A percentile compares a stretch with the other conserved stretches of the same genome.
Conservation (phyloP, 495 filamentous ascomycete genomes). For the Collariella sp. region DNA sequence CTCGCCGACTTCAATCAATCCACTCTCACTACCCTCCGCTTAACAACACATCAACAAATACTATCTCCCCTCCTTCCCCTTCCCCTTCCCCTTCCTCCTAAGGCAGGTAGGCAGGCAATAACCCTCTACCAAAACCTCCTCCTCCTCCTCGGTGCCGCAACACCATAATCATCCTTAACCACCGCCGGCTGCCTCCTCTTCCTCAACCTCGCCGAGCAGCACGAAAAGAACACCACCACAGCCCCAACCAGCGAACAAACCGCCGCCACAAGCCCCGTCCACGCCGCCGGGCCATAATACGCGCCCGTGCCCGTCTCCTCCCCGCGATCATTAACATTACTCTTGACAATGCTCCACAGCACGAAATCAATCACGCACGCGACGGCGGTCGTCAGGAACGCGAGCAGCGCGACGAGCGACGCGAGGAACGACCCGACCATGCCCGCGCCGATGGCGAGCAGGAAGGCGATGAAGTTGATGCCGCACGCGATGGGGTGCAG, state of each 20-base stretch:
- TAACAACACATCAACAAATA: neutral
- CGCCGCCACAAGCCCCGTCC: conserved; percentile 44
- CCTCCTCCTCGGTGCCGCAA: conserved; percentile 3
- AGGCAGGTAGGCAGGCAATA: no score
- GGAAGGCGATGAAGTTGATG: conserved; percentile 51
- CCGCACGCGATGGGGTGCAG: conserved; percentile 53
- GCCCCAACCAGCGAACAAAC: conserved; percentile 45
- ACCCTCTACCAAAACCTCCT: conserved; percentile 6
- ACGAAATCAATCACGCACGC: conserved; percentile 50
- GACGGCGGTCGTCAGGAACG: conserved; percentile 48
- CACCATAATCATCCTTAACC: conserved; percentile 13
- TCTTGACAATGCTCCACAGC: conserved; percentile 43
- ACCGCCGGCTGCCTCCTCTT: conserved; percentile 3
- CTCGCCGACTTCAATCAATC: neutral
- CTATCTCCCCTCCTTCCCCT: neutral
- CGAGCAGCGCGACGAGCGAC: conserved; percentile 37
- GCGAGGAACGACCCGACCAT: conserved; percentile 45
- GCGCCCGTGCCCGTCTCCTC: conserved; percentile 26
- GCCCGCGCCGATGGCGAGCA: conserved; percentile 45
- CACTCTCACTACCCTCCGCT: neutral
- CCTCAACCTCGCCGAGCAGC: conserved; percentile 39
- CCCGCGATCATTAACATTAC: conserved; percentile 39
- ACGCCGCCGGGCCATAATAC: conserved; percentile 40
- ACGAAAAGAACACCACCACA: conserved; percentile 50
- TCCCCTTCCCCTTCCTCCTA: neutral